A percentile compares a stretch with the other conserved stretches of the same genome.
Evolutionary conservation across 2,329 filamentous ascomycete species (phyloP).

Genomic region (Fusarium aywerte): DNA sequence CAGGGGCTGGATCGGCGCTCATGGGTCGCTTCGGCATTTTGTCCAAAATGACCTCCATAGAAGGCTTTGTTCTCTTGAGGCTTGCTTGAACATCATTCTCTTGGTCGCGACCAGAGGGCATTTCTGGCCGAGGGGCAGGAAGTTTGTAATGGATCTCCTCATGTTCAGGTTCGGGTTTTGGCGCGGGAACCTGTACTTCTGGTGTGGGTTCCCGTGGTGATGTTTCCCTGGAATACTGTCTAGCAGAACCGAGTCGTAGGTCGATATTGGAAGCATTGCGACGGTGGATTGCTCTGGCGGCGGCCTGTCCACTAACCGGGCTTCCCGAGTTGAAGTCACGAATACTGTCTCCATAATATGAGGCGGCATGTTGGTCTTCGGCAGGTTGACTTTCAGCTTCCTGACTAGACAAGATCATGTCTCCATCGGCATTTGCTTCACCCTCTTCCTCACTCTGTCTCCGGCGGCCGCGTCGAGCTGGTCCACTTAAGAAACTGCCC

Average conservation of each 20-base stretch:
- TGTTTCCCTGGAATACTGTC: slow-evolving; percentile 47
- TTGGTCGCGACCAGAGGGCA: slow-evolving; percentile 77
- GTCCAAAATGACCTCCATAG: slow-evolving; percentile 64
- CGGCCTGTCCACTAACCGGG: slow-evolving; percentile 62
- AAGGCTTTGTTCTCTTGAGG: slow-evolving; percentile 70
- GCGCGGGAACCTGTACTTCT: slow-evolving; percentile 19
- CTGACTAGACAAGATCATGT: slow-evolving; percentile 53
- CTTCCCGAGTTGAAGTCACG: slow-evolving; percentile 68
- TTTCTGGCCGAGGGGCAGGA: slow-evolving; percentile 56
- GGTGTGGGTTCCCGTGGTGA: slow-evolving; percentile 34
- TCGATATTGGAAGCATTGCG: slow-evolving; percentile 54
- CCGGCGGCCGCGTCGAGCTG: slow-evolving; percentile 78
- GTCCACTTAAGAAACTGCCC: slow-evolving; percentile 82
- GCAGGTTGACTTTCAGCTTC: slow-evolving; percentile 57
- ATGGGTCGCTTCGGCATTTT: slow-evolving; percentile 65
- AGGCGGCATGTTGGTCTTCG: slow-evolving; percentile 53
- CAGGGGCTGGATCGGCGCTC: slow-evolving; percentile 56
- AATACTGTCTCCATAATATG: slow-evolving; percentile 57
- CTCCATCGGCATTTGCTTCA: slow-evolving; percentile 57
- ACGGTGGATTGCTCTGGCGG: slow-evolving; percentile 56
- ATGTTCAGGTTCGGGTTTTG: slow-evolving; percentile 33
- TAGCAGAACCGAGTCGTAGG: slow-evolving; percentile 48
- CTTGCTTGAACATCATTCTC: slow-evolving; percentile 83
- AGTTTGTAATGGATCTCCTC: slow-evolving; percentile 62
- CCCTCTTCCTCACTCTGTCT: slow-evolving; percentile 63